A percentile compares a stretch with the other conserved stretches of the same genome.
phyloP scores from a whole-genome alignment of 495 filamentous ascomycete genomes.

The Letharia columbiana region DNA sequence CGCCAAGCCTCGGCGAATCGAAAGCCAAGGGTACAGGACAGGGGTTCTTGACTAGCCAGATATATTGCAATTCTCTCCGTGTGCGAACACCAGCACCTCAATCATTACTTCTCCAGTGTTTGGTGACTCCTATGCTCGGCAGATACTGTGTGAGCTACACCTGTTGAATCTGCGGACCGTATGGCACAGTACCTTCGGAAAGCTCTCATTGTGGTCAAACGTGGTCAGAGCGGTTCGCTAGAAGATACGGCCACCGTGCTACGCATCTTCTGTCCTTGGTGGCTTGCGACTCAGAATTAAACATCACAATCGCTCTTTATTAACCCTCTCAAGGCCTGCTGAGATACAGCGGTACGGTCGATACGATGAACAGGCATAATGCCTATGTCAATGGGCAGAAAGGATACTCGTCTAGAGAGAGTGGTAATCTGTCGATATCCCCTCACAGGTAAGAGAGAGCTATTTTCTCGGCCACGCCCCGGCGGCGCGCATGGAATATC shows the following conservation, averaged over 20 bases:
- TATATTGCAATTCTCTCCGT: background rate
- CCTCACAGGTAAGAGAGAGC: conserved; percentile 63
- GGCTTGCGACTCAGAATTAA: background rate
- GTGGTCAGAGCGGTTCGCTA: background rate
- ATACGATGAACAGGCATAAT: conserved; percentile 49
- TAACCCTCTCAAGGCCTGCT: background rate
- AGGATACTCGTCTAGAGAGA: conserved; percentile 51
- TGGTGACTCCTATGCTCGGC: background rate
- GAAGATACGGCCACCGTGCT: background rate
- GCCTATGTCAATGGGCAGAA: conserved; percentile 70
- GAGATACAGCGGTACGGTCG: conserved; percentile 4
- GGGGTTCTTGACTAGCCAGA: background rate
- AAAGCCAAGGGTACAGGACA: too few species aligned
- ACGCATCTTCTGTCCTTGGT: background rate
- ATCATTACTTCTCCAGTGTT: background rate
- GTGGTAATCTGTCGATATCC: conserved; percentile 71
- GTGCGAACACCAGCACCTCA: background rate
- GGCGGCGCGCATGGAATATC: conserved; percentile 9
- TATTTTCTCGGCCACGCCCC: conserved; percentile 13
- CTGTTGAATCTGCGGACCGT: background rate
- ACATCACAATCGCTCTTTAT: background rate
- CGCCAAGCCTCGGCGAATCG: background rate
- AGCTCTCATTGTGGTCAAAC: background rate
- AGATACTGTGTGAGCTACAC: background rate
- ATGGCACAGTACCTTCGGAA: background rate